Percentiles rank a stretch among this genome's conserved stretches.
Conservation (phyloP, 306 rosid genomes). For the Alnus glutinosa region DNA sequence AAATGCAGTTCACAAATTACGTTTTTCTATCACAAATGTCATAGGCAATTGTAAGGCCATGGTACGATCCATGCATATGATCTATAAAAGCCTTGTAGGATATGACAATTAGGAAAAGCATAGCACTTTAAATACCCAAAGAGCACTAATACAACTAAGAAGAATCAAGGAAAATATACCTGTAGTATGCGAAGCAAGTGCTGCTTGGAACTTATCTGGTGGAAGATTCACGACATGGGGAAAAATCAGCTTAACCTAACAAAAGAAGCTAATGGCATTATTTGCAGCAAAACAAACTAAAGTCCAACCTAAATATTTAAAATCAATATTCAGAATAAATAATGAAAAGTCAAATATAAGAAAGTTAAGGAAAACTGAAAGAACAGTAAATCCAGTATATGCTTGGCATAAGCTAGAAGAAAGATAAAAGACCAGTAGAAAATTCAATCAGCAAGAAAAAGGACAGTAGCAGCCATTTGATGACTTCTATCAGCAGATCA, state of each 20-base stretch:
- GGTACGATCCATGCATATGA: background rate
- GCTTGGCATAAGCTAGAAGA: background rate
- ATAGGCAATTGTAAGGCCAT: background rate
- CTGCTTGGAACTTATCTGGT: constrained; percentile 76
- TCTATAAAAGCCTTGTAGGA: background rate
- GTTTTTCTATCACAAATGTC: background rate
- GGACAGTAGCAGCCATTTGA: background rate
- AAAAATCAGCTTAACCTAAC: constrained; percentile 65
- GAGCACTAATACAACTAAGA: background rate
- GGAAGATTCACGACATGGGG: constrained; percentile 75
- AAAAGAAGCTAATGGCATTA: constrained; percentile 27
- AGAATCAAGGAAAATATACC: constrained; percentile 43
- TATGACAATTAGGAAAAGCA: background rate
- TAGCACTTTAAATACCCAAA: constrained; percentile 1
- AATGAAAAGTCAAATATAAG: constrained; percentile 7
- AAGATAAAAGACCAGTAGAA: background rate
- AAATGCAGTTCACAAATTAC: background rate
- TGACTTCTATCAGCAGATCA: background rate
- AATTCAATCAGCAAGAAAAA: background rate
- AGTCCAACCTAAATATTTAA: constrained; percentile 5
- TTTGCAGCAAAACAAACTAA: constrained; percentile 15
- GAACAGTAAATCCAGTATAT: background rate
- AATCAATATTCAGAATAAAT: background rate
- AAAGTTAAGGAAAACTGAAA: background rate
- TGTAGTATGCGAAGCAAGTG: constrained; percentile 68